Base-by-base conservation (phyloP, 192 early-diverging fungal species). In the Entomortierella chlamydospora region DNA sequence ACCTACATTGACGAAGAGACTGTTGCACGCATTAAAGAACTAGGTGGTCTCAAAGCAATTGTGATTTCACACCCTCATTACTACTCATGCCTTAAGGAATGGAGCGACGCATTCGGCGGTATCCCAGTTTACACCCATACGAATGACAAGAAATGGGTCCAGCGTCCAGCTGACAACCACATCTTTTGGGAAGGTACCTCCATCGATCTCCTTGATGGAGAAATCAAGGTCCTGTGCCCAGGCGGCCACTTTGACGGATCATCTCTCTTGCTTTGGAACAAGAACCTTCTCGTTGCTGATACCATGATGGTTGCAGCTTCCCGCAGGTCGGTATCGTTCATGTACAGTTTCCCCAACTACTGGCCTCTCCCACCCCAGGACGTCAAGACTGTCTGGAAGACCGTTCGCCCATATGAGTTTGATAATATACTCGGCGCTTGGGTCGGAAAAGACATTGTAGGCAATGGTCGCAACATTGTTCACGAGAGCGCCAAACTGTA, bases 311-410 rank as follows among this genome's bases (percentile, higher is more conserved):
- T 81, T 1, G 77, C 68, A 5, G 61, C 53, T 1, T 67, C 64
- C 12, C 77, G 71, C 31, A 70, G 67, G 7, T 72, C 61, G 9
- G 77, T 81, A 22, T 81, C 77, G 43, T 81, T 81, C 55, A 81
- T 81, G 77, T 81, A 69, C 58, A 70, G 67, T 13, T 81, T 70
- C 42, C 77, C 77, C 15, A 81, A 81, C 72, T 70, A 70, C 51
- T 62, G 66, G 64, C 77, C 77, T 17, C 39, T 81, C 0, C 23
- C 42, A 22, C 69, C 69, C 10, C 33, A 62, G 2, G 54, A 59
- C 7, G 55, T 73, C 0, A 63, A 68, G 29, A 43, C 41, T 6
- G 65, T 73, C 43, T 73, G 72, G 72, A 61, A 65, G 58, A 61
- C 13, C 9, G 63, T 73, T 23, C 62, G 63, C 4, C 72, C 64